Base-by-base conservation (phyloP, 345 rosid genomes). In the Physaria fendleri region DNA sequence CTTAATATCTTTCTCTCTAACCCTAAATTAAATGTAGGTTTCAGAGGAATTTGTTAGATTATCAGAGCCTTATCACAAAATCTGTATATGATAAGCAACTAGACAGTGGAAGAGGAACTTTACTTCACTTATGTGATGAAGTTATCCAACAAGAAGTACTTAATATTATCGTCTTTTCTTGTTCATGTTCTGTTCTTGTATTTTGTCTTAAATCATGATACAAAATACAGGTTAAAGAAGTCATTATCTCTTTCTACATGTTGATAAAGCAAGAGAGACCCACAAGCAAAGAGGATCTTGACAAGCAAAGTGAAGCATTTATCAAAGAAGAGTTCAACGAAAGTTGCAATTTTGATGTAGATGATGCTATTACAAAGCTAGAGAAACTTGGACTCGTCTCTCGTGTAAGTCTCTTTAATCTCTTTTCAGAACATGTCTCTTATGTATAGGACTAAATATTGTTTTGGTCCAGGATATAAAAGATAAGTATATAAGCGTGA, bases 61-160 rank as follows among this genome's bases (percentile, higher is more conserved):
- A 88, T 73, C 98, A 88, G 66, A 88, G 75, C 59, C 71, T 88
- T 71, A 91, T 88, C 23, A 82, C 94, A 1, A 71, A 61, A 72
- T 83, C 82, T 16, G 77, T 83, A 69, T 87, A 81, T 52, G 88
- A 90, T 59, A 90, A 82, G 70, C 97, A 87, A 40, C 67, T 90
- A 22, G 95, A 90, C 53, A 87, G 93, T 64, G 97, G 93, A 70
- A 82, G 71, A 71, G 92, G 95, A 11, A 84, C 93, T 46, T 86
- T 86, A 64, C 90, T 90, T 62, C 95, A 87, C 74, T 64, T 84
- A 51, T 90, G 93, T 40, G 97, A 90, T 16, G 86, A 86, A 23
- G 88, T 81, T 58, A 78, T 82, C 34, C 88, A 79, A 68, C 85
- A 82, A 65, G 84, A 85, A 78, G 85, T 69, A 15, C 66, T 43